Evolutionary conservation across 106 monocot genomes (phyloP), one percentile per base, ranked within the genome.

Genomic region (Cymbidium sinense): DNA sequence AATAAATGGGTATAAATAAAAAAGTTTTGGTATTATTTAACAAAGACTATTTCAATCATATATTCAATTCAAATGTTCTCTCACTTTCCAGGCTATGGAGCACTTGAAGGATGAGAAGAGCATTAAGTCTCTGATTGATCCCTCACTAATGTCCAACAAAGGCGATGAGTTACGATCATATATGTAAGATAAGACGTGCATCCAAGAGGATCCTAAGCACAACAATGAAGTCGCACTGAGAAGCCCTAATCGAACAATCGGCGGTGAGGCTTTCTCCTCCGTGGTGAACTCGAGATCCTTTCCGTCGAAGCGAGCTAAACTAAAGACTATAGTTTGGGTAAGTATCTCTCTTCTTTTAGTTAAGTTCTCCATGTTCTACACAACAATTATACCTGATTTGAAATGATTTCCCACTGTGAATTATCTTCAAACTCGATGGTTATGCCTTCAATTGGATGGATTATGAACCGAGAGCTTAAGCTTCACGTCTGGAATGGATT

Each of bases 241-340:
- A 91, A 44, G 88, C 79, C 1, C 34, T 89, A 25, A 95, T 99
- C 50, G 85, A 90, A 11, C 90, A 95, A 0, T 95, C 91, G 43
- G 83, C 89, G 20, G 99, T 95, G 3, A 84, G 85, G 75, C 82
- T 93, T 17, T 95, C 95, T 69, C 95, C 99, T 0, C 95, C 95
- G 64, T 99, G 99, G 99, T 99, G 99, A 99, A 84, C 95, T 99
- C 43, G 99, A 99, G 82, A 99, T 99, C 76, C 91, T 99, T 13
- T 90, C 95, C 2, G 87, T 91, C 19, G 99, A 95, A 86, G 95
- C 99, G 41, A 91, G 89, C 77, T 99, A 70, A 84, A 75, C 20
- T 12, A n/a, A n/a, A n/a, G n/a, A n/a, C n/a, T n/a, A n/a, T n/a
- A n/a, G n/a, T n/a, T n/a, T n/a, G n/a, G n/a, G n/a, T n/a, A n/a